Percentiles rank a stretch among this genome's conserved stretches.
Evolutionary conservation across 2,329 filamentous ascomycete genomes (phyloP).

Genomic region (Aspergillus texensis): DNA sequence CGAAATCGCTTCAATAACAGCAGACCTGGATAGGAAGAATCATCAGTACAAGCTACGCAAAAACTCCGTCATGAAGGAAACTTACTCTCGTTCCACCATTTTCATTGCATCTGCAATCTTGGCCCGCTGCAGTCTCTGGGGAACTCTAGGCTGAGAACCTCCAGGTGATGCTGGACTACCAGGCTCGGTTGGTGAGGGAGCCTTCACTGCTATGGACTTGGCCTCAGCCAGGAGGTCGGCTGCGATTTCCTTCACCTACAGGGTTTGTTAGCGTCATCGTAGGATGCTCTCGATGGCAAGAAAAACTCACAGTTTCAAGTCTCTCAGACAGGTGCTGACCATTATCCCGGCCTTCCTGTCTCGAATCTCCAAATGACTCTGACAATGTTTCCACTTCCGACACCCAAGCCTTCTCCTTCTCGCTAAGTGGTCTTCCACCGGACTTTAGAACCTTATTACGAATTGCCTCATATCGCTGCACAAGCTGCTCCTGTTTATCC

Average conservation of each 20-base stretch:
- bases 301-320: slow-evolving; percentile 42
- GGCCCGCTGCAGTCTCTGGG: slow-evolving; percentile 47
- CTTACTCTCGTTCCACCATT: slow-evolving; percentile 54
- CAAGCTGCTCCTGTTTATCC: slow-evolving; percentile 43
- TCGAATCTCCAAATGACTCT: slow-evolving; percentile 34
- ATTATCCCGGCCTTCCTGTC: slow-evolving; percentile 26
- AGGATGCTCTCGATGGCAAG: not conserved
- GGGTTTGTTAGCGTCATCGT: slow-evolving; percentile 16
- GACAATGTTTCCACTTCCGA: slow-evolving; percentile 46
- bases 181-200: slow-evolving; percentile 29
- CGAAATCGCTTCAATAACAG: slow-evolving; percentile 48
- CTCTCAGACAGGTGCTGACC: slow-evolving; percentile 35
- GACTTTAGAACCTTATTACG: slow-evolving; percentile 46
- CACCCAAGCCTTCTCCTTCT: slow-evolving; percentile 51
- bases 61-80: slow-evolving; percentile 9
- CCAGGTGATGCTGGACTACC: slow-evolving; percentile 33
- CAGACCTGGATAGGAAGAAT: slow-evolving; percentile 33
- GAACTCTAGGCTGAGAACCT: slow-evolving; percentile 36
- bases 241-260: slow-evolving; percentile 45
- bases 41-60: slow-evolving; percentile 13
- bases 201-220: slow-evolving; percentile 35
- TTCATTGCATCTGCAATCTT: slow-evolving; percentile 52
- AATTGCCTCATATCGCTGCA: slow-evolving; percentile 47
- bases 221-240: slow-evolving; percentile 40
- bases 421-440: slow-evolving; percentile 48